These are phyloP conservation scores for Akanthomyces uredinophilus DNA, from an alignment of 2,329 filamentous ascomycete species.

Conservation along the genomic window DNA sequence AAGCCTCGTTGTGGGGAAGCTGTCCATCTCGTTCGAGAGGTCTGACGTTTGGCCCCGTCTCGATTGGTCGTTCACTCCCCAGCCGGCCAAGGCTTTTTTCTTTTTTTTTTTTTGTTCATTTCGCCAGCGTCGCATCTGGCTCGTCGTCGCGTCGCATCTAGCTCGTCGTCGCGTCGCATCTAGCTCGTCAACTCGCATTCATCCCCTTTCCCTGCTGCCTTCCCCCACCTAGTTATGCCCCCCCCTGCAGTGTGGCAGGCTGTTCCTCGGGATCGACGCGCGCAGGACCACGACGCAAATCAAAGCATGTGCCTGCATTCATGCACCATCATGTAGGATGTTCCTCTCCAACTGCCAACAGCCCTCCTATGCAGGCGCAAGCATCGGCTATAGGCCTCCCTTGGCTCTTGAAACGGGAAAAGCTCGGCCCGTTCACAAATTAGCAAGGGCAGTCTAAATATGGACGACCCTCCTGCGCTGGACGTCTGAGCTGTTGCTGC, in stretches of 20 bases:
- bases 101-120: no score
- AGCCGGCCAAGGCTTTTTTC: no score
- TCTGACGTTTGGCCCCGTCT: background rate
- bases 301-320: background rate
- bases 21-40: background rate
- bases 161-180: no score
- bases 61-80: background rate
- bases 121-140: no score
- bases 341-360: no score
- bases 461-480: no score
- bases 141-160: no score
- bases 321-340: background rate
- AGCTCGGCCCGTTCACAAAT: no score
- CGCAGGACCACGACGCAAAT: background rate
- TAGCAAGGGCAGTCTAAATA: no score
- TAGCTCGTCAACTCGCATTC: background rate
- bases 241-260: background rate
- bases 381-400: background rate
- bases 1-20: background rate
- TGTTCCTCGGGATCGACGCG: background rate
- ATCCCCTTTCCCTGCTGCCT: background rate
- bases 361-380: background rate
- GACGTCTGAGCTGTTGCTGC: no score
- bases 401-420: no score
- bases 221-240: no score